Conservation (phyloP, 2,329 filamentous ascomycete genomes). For the Helotiales sp. region DNA sequence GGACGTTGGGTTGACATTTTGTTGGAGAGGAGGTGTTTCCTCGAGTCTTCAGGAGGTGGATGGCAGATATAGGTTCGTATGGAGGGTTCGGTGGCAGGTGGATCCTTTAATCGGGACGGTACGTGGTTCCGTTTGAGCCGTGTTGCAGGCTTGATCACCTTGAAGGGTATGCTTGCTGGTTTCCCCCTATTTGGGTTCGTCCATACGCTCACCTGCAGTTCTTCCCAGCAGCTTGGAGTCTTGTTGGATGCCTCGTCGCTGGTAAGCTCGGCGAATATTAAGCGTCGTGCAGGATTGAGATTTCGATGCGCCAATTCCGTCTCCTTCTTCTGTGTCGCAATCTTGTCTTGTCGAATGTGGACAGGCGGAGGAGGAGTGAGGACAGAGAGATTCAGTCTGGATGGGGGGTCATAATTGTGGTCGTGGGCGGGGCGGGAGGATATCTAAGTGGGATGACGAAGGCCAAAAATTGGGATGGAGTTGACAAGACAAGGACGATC, state of each 20-base stretch:
- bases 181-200: not conserved
- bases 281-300: not conserved
- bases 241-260: not conserved
- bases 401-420: not conserved
- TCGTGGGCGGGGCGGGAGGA: not conserved
- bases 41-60: not conserved
- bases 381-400: not conserved
- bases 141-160: slow-evolving; percentile 1
- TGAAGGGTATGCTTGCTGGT: not conserved
- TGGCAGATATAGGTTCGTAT: not conserved
- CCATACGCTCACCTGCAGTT: not conserved
- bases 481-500: not conserved
- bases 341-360: not conserved
- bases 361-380: not conserved
- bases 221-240: not conserved
- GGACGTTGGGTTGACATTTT: slow-evolving; percentile 34
- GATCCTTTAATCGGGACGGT: not conserved
- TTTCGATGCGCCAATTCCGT: not conserved
- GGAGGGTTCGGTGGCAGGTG: slow-evolving; percentile 5
- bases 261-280: not conserved
- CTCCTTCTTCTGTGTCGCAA: not conserved
- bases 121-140: slow-evolving; percentile 1
- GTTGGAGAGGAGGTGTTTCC: not conserved
- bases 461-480: not conserved
- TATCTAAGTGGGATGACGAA: slow-evolving; percentile 15